phyloP scores from a whole-genome alignment of 2,329 filamentous ascomycete genomes.

The Colletotrichum liriopes region DNA sequence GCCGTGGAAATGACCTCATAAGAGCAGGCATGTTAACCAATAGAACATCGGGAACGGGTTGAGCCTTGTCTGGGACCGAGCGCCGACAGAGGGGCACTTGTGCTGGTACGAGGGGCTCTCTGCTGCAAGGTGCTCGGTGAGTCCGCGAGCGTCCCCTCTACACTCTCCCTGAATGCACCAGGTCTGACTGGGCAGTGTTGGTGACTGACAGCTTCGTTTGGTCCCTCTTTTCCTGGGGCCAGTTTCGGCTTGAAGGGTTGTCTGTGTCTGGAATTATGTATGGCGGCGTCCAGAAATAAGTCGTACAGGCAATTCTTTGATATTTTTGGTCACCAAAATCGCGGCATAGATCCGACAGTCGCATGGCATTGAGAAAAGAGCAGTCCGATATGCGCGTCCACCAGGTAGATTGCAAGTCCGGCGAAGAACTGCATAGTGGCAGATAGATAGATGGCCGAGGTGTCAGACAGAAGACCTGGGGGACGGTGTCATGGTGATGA shows the following conservation, averaged over 20 bases:
- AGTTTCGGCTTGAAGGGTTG: not conserved
- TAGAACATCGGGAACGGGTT: constrained; percentile 2
- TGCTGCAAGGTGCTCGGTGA: constrained; percentile 16
- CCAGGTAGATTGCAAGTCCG: not conserved
- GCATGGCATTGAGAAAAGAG: too few species aligned
- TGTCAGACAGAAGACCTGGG: not conserved
- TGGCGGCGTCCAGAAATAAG: not conserved
- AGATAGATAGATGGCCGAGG: not conserved
- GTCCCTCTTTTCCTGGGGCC: not conserved
- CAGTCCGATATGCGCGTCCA: not conserved
- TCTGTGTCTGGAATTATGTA: not conserved
- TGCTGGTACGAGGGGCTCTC: constrained; percentile 5
- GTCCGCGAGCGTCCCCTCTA: not conserved
- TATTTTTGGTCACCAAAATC: not conserved
- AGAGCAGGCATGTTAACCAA: constrained; percentile 11
- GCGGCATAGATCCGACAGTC: not conserved
- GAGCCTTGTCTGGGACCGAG: constrained; percentile 24
- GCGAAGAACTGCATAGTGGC: not conserved
- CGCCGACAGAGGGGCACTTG: constrained; percentile 5
- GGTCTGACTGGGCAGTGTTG: not conserved
- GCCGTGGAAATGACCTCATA: constrained; percentile 33
- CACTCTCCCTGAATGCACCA: not conserved
- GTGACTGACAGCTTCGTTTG: not conserved
- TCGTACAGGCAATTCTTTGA: not conserved
- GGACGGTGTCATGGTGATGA: constrained; percentile 14